phyloP scores from a whole-genome alignment of 2,329 filamentous ascomycete species.

The Karstenula rhodostoma region DNA sequence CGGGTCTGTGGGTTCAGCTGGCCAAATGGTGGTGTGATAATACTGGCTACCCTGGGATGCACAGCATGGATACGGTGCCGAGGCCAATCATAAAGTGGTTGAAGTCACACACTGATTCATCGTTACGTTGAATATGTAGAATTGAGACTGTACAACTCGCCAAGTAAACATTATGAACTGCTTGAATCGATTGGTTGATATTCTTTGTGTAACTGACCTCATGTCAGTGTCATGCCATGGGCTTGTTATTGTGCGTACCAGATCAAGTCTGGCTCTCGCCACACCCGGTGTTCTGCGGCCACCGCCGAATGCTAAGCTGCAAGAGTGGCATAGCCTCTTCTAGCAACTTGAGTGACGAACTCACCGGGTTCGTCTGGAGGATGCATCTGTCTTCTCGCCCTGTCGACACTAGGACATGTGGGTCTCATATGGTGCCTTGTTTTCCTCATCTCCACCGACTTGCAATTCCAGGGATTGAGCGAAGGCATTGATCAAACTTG shows the following conservation, averaged over 20 bases:
- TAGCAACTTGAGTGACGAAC: background rate
- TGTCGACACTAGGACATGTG: constrained; percentile 1
- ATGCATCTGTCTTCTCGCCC: background rate
- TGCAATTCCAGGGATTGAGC: background rate
- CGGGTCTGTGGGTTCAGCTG: constrained; percentile 5
- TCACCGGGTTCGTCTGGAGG: background rate
- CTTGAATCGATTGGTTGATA: background rate
- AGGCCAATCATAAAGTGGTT: background rate
- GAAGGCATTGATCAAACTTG: background rate
- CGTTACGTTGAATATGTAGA: background rate
- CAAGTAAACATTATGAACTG: background rate
- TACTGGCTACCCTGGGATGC: background rate
- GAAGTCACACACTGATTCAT: background rate
- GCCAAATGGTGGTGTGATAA: background rate
- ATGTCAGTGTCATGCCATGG: background rate
- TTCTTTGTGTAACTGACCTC: background rate
- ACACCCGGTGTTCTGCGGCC: background rate
- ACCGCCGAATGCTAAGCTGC: background rate
- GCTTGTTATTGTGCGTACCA: background rate
- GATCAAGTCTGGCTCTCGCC: background rate
- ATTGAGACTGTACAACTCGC: background rate
- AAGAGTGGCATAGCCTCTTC: background rate
- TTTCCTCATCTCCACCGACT: background rate
- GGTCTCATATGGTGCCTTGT: background rate
- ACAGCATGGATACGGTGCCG: background rate